These are phyloP conservation scores for Domatiomyces globalis DNA, from an alignment of 2,329 filamentous ascomycete genomes.

Conservation along the genomic window DNA sequence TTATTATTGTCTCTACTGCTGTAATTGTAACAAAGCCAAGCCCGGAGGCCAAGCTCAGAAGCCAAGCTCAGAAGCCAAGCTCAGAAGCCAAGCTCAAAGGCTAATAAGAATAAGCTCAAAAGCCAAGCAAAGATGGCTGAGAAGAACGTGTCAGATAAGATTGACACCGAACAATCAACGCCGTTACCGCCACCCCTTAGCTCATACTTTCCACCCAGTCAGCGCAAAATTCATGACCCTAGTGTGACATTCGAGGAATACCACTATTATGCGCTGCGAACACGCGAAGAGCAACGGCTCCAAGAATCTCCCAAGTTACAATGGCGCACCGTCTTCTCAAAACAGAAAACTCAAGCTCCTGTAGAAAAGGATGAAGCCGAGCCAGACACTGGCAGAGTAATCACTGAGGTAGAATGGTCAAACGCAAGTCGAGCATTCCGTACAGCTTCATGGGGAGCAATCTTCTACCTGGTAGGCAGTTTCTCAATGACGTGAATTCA, in stretches of 20 bases:
- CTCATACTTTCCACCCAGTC: background rate
- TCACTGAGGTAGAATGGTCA: constrained; percentile 33
- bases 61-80: too few relatives aligned
- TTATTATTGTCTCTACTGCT: too few relatives aligned
- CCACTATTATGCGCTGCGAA: constrained; percentile 25
- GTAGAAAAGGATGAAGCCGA: background rate
- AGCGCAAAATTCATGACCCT: constrained; percentile 13
- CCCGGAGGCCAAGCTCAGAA: too few relatives aligned
- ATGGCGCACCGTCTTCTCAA: background rate
- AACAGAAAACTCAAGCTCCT: background rate
- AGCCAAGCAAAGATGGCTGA: too few relatives aligned
- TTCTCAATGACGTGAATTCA: too few relatives aligned
- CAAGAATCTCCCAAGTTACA: background rate
- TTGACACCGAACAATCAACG: too few relatives aligned
- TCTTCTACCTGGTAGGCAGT: constrained; percentile 39
- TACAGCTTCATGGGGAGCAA: constrained; percentile 32
- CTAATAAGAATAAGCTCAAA: too few relatives aligned
- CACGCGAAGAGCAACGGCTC: constrained; percentile 22
- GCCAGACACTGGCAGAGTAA: constrained; percentile 4
- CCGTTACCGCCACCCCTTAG: too few relatives aligned
- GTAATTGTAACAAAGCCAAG: too few relatives aligned
- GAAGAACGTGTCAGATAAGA: too few relatives aligned
- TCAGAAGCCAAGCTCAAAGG: too few relatives aligned
- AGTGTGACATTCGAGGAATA: constrained; percentile 28
- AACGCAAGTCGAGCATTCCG: constrained; percentile 34